Evolutionary conservation across 768 basidiomycete species (phyloP), one percentile per base, ranked within the genome.

Genomic region (Suillus placidus): DNA sequence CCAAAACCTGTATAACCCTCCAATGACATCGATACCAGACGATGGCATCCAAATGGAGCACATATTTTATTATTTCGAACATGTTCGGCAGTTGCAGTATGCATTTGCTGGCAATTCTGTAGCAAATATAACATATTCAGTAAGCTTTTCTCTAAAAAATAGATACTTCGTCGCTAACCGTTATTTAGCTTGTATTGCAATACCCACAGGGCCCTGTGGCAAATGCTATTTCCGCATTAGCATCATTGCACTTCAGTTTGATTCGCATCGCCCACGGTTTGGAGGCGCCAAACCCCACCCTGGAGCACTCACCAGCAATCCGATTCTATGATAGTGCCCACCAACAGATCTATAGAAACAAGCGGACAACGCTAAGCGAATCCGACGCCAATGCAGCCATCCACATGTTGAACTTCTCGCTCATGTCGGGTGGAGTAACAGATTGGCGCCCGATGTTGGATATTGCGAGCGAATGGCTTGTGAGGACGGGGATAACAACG

Each of bases 331-430:
- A 90, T 66, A 87, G 88, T 71, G 89, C 91, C n/a, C 80, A 82
- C 51, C 85, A 84, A 68, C 87, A 88, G 71, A 80, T 93, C 56
- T 80, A 85, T 63, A 87, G 85, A 72, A 83, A 84, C 62, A 76
- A 83, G 65, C 81, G 81, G 42, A 85, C 85, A 13, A 74, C 79
- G 34, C 86, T 89, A 78, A 80, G 80, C 49, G 91, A 91, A 65
- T 81, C 81, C 57, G 91, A 94, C 70, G 93, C 91, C 12, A 82
- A 90, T 68, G 92, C 93, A 5, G 91, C 93, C 6, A 73, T 93
- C 51, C 91, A 92, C 74, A 84, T 95, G 67, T 82, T 93, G 66
- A 86, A 84, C 71, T 92, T 88, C 75, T 90, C 89, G 52, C 81
- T 91, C 66, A 79, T 93, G 73, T 88, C 87, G 2, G 89, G 90